Percentiles rank a stretch among this genome's conserved stretches.
phyloP scores from a whole-genome alignment of 208 protist genomes.

The Leishmania guyanensis region DNA sequence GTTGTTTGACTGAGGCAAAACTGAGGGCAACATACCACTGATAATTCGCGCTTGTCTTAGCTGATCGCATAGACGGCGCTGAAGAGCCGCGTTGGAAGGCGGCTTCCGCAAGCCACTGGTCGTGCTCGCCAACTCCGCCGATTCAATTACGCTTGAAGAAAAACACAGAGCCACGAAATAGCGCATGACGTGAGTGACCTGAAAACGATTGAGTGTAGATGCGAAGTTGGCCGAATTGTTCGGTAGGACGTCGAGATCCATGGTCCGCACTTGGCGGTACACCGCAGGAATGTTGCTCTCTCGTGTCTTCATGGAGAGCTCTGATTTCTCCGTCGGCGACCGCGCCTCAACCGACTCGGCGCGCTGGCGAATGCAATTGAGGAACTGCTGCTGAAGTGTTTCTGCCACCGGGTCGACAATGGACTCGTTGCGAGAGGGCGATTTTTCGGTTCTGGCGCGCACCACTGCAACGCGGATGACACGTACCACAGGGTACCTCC shows the following conservation, averaged over 20 bases:
- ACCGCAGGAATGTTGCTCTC: constrained; percentile 13
- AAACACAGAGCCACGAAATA: constrained; percentile 35
- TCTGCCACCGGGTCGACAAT: constrained; percentile 7
- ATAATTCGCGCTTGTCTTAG: constrained; percentile 23
- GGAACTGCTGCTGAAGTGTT: constrained; percentile 29
- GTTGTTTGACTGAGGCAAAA: constrained; percentile 15
- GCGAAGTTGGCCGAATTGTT: constrained; percentile 18
- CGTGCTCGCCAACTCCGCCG: constrained; percentile 12
- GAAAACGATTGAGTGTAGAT: constrained; percentile 29
- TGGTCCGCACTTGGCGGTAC: constrained; percentile 26
- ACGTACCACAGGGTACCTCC: constrained; percentile 27
- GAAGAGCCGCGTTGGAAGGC: constrained; percentile 16
- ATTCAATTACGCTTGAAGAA: constrained; percentile 13
- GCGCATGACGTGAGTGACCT: constrained; percentile 30
- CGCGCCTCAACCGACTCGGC: constrained; percentile 15
- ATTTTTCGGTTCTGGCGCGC: constrained; percentile 1
- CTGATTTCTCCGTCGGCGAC: constrained; percentile 18
- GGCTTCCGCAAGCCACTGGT: constrained; percentile 3
- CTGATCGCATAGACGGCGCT: constrained; percentile 26
- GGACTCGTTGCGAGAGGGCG: constrained; percentile 7
- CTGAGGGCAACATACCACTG: constrained; percentile 14
- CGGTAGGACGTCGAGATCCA: constrained; percentile 22
- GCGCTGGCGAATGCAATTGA: constrained; percentile 23
- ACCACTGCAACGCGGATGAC: constrained; percentile 30
- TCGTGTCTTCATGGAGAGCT: constrained; percentile 18